A percentile compares a stretch with the other conserved stretches of the same genome.
Evolutionary conservation across 2,329 filamentous ascomycete species (phyloP).

Genomic region (Lasiodiplodia gonubiensis): DNA sequence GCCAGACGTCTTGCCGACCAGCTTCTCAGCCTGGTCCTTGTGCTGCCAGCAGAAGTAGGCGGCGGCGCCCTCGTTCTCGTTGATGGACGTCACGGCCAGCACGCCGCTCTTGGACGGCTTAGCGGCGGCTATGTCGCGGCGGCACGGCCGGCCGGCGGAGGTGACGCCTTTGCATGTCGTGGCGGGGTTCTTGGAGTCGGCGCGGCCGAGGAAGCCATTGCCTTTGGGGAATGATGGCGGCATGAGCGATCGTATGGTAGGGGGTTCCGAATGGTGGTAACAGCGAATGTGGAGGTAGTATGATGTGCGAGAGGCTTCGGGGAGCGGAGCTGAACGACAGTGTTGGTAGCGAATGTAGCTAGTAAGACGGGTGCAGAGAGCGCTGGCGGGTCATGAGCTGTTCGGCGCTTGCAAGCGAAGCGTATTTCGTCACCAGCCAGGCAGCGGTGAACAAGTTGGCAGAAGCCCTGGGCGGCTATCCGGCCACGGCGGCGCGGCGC

Average conservation of each 20-base stretch:
- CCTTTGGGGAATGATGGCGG: constrained; percentile 1
- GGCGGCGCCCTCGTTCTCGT: constrained; percentile 61
- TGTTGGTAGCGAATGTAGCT: background rate
- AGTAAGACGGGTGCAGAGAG: background rate
- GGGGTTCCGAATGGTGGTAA: constrained; percentile 24
- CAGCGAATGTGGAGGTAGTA: constrained; percentile 29
- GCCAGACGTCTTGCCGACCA: constrained; percentile 34
- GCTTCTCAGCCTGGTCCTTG: constrained; percentile 75
- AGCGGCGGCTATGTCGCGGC: constrained; percentile 67
- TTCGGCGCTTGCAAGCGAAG: background rate
- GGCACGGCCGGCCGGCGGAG: constrained; percentile 79
- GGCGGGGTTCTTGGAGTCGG: constrained; percentile 82
- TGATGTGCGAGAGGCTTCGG: constrained; percentile 33
- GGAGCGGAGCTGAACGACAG: constrained; percentile 12
- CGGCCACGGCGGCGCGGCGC: constrained; percentile 12
- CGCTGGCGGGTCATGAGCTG: constrained; percentile 11
- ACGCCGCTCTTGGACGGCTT: constrained; percentile 47
- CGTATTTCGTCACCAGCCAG: constrained; percentile 17
- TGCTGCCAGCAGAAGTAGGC: constrained; percentile 94
- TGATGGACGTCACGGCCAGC: constrained; percentile 51
- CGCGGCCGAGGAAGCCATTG: constrained; percentile 53
- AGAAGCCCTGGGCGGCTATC: constrained; percentile 10
- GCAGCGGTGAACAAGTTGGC: constrained; percentile 25
- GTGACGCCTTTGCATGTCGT: constrained; percentile 91
- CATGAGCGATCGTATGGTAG: constrained; percentile 31